phyloP scores from a whole-genome alignment of 352 stramenopile species.

The Globisporangium solare region DNA sequence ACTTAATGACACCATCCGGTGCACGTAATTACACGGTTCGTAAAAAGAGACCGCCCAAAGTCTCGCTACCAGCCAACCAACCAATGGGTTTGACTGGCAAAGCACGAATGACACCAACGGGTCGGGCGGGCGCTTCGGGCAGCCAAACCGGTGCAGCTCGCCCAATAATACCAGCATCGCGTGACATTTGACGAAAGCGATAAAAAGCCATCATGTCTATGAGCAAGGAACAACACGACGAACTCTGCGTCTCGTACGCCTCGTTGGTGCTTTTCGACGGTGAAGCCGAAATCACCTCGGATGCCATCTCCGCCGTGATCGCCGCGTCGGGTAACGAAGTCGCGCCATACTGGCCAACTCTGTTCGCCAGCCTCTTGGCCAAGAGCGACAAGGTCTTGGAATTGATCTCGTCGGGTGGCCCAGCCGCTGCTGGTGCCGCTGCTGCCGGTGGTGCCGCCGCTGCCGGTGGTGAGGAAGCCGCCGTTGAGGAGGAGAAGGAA shows the following conservation, averaged over 20 bases:
- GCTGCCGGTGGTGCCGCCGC: constrained; percentile 32
- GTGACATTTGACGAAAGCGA: constrained; percentile 44
- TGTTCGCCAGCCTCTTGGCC: constrained; percentile 66
- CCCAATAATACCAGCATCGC: constrained; percentile 11
- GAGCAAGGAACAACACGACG: constrained; percentile 84
- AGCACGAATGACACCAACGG: constrained; percentile 27
- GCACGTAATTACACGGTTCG: background rate
- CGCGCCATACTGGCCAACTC: constrained; percentile 78
- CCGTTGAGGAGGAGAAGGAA: constrained; percentile 39
- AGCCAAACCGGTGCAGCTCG: background rate
- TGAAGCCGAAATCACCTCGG: constrained; percentile 77
- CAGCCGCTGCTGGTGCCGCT: constrained; percentile 27
- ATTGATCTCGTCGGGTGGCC: constrained; percentile 70
- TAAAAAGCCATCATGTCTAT: constrained; percentile 67
- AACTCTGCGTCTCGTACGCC: constrained; percentile 81
- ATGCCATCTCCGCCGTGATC: constrained; percentile 61
- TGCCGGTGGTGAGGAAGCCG: constrained; percentile 19
- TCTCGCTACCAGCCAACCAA: constrained; percentile 17
- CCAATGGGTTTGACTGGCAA: constrained; percentile 3
- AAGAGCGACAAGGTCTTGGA: constrained; percentile 80
- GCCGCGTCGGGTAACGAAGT: constrained; percentile 80
- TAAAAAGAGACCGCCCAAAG: constrained; percentile 9
- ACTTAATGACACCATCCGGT: background rate
- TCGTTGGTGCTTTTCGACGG: constrained; percentile 84
- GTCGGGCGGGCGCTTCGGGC: constrained; percentile 8